A percentile compares a stretch with the other conserved stretches of the same genome.
Evolutionary conservation across 2,329 filamentous ascomycete genomes (phyloP).

Genomic region (Parastagonospora nodorum): DNA sequence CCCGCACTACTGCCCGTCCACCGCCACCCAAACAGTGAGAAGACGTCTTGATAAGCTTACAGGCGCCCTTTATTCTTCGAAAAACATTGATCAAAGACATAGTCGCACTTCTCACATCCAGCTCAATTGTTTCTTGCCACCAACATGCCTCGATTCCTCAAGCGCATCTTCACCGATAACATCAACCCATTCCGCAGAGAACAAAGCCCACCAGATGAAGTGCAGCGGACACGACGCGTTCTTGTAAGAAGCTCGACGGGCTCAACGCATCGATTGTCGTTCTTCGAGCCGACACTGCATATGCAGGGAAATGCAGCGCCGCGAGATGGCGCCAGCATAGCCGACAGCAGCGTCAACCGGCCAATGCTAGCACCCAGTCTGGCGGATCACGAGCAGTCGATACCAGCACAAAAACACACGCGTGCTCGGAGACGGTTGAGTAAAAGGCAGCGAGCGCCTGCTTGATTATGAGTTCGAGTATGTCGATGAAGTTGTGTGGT

Average conservation of each 20-base stretch:
- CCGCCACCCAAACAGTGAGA: too few species aligned
- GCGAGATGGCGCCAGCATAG: conserved; percentile 24
- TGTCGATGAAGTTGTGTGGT: too few species aligned
- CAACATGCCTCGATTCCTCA: conserved; percentile 25
- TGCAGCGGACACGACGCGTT: conserved; percentile 28
- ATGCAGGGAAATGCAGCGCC: conserved; percentile 11
- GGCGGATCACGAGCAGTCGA: conserved; percentile 9
- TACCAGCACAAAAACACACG: conserved; percentile 9
- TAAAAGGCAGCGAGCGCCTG: conserved; percentile 26
- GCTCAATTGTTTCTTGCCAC: not conserved
- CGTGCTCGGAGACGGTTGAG: conserved; percentile 18
- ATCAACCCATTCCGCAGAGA: conserved; percentile 23
- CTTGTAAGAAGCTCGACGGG: conserved; percentile 17
- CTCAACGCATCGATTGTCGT: conserved; percentile 10
- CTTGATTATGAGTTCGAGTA: too few species aligned
- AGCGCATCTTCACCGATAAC: conserved; percentile 25
- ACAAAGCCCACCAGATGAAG: conserved; percentile 12
- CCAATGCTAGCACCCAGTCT: conserved; percentile 22
- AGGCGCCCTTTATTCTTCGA: too few species aligned
- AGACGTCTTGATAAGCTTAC: too few species aligned
- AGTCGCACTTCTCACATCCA: too few species aligned
- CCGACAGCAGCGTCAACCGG: conserved; percentile 20
- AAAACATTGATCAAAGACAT: too few species aligned
- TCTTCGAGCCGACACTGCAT: conserved; percentile 14
- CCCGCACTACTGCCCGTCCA: too few species aligned